A percentile compares a stretch with the other conserved stretches of the same genome.
phyloP scores from a whole-genome alignment of 768 basidiomycete species.

The Hygrophorus pudorinus region DNA sequence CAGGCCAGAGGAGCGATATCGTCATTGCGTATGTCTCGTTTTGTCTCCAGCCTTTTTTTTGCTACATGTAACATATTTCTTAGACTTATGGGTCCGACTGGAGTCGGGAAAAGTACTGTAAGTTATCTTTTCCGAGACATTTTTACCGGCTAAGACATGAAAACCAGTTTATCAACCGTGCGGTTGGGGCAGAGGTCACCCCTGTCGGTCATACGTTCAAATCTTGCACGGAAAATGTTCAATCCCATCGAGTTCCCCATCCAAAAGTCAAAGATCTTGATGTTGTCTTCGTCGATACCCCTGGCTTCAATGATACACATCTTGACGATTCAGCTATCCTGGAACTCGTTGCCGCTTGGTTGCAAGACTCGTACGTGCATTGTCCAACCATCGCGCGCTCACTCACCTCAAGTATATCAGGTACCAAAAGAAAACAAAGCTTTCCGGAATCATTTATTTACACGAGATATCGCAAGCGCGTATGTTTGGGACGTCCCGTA shows the following conservation, averaged over 20 bases:
- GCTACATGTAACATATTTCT: neutral
- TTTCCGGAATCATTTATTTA: constrained; percentile 15
- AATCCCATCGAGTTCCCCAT: neutral
- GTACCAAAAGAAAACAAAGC: constrained; percentile 9
- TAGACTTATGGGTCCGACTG: neutral
- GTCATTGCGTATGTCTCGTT: constrained; percentile 1
- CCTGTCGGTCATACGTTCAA: constrained; percentile 4
- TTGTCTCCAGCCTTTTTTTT: neutral
- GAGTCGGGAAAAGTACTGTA: neutral
- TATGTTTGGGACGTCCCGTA: constrained; percentile 4
- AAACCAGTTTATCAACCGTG: constrained; percentile 7
- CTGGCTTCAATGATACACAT: constrained; percentile 16
- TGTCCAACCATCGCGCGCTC: neutral
- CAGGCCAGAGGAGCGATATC: neutral
- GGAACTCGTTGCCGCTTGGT: constrained; percentile 10
- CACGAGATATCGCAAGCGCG: constrained; percentile 14
- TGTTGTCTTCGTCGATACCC: constrained; percentile 14
- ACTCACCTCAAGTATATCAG: constrained; percentile 6
- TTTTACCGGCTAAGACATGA: neutral
- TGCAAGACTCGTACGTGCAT: constrained; percentile 9
- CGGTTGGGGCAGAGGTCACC: neutral
- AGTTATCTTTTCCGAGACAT: neutral
- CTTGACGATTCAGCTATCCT: constrained; percentile 10
- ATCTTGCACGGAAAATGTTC: constrained; percentile 6
- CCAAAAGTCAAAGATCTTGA: neutral